phyloP scores from a whole-genome alignment of 2,329 filamentous ascomycete genomes.

The Claviceps humidiphila region DNA sequence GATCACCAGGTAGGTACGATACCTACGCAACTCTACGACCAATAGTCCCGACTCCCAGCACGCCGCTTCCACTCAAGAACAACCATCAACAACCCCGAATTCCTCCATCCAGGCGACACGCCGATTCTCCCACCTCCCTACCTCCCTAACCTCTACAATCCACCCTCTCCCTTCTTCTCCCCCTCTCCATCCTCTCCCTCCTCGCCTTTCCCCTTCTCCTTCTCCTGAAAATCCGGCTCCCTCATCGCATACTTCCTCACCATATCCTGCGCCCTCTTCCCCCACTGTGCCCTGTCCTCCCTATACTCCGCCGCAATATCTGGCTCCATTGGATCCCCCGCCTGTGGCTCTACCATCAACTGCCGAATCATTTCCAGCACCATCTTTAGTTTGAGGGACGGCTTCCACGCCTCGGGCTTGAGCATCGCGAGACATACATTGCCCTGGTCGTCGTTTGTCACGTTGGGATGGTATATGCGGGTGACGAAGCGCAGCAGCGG shows the following conservation, averaged over 20 bases:
- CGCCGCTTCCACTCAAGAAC: too few relatives aligned
- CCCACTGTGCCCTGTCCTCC: slow-evolving; percentile 52
- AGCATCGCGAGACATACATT: slow-evolving; percentile 78
- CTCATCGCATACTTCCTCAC: slow-evolving; percentile 56
- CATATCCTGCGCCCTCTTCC: slow-evolving; percentile 63
- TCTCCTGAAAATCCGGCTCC: slow-evolving; percentile 20
- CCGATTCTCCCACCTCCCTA: background rate
- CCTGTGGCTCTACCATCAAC: slow-evolving; percentile 68
- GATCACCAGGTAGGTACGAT: too few relatives aligned
- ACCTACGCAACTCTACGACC: too few relatives aligned
- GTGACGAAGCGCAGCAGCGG: slow-evolving; percentile 69
- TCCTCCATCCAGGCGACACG: too few relatives aligned
- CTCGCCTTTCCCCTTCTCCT: background rate
- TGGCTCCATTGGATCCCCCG: slow-evolving; percentile 79
- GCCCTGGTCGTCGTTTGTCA: slow-evolving; percentile 75
- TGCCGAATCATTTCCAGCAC: slow-evolving; percentile 67
- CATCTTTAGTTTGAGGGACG: slow-evolving; percentile 58
- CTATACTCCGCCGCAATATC: slow-evolving; percentile 77
- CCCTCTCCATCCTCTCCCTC: background rate
- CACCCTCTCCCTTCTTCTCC: background rate
- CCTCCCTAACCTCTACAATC: background rate
- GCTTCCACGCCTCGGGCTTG: slow-evolving; percentile 85
- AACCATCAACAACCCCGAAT: too few relatives aligned
- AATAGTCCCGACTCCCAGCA: too few relatives aligned
- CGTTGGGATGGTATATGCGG: slow-evolving; percentile 91